These are phyloP conservation scores for Trichophyton equinum DNA, from an alignment of 2,329 filamentous ascomycete genomes.

Conservation along the genomic window DNA sequence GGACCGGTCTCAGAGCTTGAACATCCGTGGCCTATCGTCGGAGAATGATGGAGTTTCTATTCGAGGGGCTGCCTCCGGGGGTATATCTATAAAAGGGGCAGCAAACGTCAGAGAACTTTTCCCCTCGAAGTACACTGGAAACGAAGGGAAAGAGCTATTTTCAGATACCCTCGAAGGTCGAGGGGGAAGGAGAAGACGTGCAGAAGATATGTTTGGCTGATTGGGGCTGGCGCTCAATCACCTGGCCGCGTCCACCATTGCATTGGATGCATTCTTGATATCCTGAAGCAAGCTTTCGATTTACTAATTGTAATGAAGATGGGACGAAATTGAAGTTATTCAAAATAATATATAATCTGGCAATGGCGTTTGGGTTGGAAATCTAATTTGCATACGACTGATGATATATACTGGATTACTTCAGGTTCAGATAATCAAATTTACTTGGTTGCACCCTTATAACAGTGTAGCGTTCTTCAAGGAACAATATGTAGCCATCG, in stretches of 20 bases:
- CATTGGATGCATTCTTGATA: background rate
- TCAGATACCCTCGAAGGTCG: slow-evolving; percentile 47
- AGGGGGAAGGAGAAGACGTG: slow-evolving; percentile 49
- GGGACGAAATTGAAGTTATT: background rate
- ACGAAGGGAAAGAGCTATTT: slow-evolving; percentile 59
- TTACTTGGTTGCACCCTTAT: background rate
- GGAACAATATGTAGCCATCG: slow-evolving; percentile 29
- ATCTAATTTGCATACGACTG: background rate
- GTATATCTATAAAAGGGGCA: slow-evolving; percentile 58
- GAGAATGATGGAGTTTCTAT: slow-evolving; percentile 29
- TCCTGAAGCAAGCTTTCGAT: background rate
- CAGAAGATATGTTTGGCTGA: slow-evolving; percentile 59
- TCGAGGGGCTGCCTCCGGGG: slow-evolving; percentile 32
- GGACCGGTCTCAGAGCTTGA: slow-evolving; percentile 28
- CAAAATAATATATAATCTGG: background rate
- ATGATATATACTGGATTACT: background rate
- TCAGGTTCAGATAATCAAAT: background rate
- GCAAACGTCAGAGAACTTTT: slow-evolving; percentile 56
- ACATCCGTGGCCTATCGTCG: slow-evolving; percentile 47
- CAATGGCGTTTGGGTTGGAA: background rate
- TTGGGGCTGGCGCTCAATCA: background rate
- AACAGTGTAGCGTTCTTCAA: slow-evolving; percentile 31
- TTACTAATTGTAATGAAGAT: background rate
- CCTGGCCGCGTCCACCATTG: background rate
- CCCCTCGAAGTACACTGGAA: slow-evolving; percentile 45